Conservation (phyloP, 441 rosid genomes). For the Iberis amara region DNA sequence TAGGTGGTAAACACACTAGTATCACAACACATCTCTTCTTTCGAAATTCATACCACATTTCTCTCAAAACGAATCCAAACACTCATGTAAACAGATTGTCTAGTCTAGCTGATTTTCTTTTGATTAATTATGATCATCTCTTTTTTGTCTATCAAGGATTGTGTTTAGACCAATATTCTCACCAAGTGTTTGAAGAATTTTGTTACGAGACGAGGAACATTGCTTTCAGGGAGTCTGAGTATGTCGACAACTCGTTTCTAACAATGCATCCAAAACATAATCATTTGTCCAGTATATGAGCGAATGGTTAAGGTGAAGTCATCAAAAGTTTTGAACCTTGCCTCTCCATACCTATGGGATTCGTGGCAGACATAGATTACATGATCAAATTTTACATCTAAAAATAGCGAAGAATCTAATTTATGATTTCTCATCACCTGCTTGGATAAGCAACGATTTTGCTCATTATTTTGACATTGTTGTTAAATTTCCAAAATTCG, state of each 20-base stretch:
- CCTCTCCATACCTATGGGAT: constrained; percentile 24
- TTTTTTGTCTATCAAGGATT: background rate
- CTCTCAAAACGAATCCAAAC: background rate
- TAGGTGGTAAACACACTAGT: no score
- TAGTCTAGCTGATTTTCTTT: background rate
- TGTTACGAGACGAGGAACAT: constrained; percentile 1
- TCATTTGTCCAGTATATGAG: background rate
- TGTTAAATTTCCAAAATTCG: constrained; percentile 28
- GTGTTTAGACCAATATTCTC: background rate
- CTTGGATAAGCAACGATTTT: background rate
- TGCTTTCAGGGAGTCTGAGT: background rate
- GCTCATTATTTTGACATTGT: background rate
- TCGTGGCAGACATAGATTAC: background rate
- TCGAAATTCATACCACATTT: no score
- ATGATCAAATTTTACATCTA: background rate
- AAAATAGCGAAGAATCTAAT: constrained; percentile 19
- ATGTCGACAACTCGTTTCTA: background rate
- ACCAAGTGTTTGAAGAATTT: background rate
- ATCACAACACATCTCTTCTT: background rate
- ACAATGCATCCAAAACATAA: background rate
- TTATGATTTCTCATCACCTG: constrained; percentile 38
- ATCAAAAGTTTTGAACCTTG: constrained; percentile 6
- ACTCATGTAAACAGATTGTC: constrained; percentile 1
- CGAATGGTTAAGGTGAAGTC: background rate
- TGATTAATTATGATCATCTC: constrained; percentile 11